Conservation (phyloP, 2,329 filamentous ascomycete species). For the Penicillium concentricum region DNA sequence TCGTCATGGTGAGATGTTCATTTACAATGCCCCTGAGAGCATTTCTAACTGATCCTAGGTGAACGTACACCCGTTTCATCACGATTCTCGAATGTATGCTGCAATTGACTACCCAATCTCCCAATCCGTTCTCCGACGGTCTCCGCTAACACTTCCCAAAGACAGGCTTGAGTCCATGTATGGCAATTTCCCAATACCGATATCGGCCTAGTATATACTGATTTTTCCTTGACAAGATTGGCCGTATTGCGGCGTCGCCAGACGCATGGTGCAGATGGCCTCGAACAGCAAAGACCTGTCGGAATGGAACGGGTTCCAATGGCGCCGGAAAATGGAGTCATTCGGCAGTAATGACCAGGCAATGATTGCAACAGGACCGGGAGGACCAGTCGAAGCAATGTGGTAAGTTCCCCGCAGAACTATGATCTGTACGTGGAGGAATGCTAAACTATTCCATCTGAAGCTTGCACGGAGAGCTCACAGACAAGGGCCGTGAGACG, state of each 20-base stretch:
- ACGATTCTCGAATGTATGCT: conserved; percentile 73
- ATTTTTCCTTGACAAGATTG: conserved; percentile 56
- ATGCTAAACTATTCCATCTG: conserved; percentile 12
- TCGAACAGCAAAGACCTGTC: conserved; percentile 53
- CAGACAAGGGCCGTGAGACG: conserved; percentile 70
- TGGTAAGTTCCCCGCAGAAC: conserved; percentile 59
- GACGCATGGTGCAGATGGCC: conserved; percentile 65
- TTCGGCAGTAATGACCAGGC: conserved; percentile 72
- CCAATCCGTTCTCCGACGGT: conserved; percentile 1
- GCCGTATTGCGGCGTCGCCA: conserved; percentile 84
- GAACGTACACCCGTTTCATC: conserved; percentile 80
- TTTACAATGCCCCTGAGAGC: not conserved
- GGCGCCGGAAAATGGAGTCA: conserved; percentile 74
- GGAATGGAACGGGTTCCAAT: conserved; percentile 60
- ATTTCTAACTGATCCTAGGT: conserved; percentile 39
- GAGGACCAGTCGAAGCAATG: conserved; percentile 71
- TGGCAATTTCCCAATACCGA: conserved; percentile 3
- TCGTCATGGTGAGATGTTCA: conserved; percentile 63
- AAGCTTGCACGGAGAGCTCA: conserved; percentile 64
- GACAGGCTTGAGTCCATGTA: conserved; percentile 53
- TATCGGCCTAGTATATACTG: conserved; percentile 10
- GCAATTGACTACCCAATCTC: not conserved
- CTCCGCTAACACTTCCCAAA: conserved; percentile 25
- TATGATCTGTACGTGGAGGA: not conserved
- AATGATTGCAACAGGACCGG: conserved; percentile 65